Base-by-base conservation (phyloP, 2,329 filamentous ascomycete species). In the Herpotrichia juniperi region DNA sequence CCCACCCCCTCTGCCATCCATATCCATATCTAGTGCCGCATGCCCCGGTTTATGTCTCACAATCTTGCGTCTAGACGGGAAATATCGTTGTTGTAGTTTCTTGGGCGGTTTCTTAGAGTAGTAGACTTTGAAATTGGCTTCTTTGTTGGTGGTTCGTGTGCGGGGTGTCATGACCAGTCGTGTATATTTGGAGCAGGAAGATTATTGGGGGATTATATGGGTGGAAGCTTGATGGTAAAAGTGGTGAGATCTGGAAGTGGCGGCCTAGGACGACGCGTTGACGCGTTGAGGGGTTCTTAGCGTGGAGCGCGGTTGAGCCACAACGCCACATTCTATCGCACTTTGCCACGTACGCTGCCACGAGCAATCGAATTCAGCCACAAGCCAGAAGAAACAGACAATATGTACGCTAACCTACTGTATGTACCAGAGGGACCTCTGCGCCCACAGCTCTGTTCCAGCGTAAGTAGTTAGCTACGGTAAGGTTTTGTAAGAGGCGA, bases 91-190 rank as follows among this genome's bases (percentile, higher is more conserved):
- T 30, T 31, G 40, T 16, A 12, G 28, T 34, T 45, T 34, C 16
- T 67, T 58, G 7, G 67, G 64, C 2, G 63, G 47, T 37, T 64
- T 72, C 39, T 67, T 72, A 10, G 67, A 64, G 17, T 67, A 69
- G 50, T 70, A 72, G 28, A 62, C 61, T 40, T 67, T 71, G 44
- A 48, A 64, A 12, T 61, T 50, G 10, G 58, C 51, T 7, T 66
- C 57, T 40, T 56, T 56, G 26, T 71, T 72, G 42, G 58, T 60
- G 10, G 52, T 56, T 42, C 68, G 59, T 25, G 67, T 71, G 14
- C 53, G 58, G 10, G 65, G 57, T 17, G 67, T 64, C 69, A 72
- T 72, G n/a, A n/a, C n/a, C n/a, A n/a, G n/a, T n/a, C n/a, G n/a
- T n/a, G n/a, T n/a, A n/a, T n/a, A n/a, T 22, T 46, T 59, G 34